These are phyloP conservation scores for Trametes sanguinea DNA, from an alignment of 768 basidiomycete genomes.

Conservation along the genomic window DNA sequence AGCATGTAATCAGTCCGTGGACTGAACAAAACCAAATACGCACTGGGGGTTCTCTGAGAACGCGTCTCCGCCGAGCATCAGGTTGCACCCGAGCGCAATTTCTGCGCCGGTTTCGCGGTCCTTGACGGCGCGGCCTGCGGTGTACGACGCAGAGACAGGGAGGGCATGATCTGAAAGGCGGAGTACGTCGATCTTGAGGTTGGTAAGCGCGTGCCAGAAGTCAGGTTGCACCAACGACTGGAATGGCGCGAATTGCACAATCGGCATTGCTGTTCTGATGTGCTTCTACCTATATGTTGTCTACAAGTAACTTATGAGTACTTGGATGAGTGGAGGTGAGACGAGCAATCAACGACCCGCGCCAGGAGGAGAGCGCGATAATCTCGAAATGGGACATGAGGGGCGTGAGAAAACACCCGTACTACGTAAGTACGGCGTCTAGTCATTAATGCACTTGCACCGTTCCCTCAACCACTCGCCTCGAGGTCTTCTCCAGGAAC, in stretches of 20 bases:
- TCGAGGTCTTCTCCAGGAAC: too few species aligned
- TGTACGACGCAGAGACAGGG: constrained; percentile 65
- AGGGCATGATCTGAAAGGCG: constrained; percentile 75
- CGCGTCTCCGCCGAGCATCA: constrained; percentile 65
- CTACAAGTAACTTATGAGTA: too few species aligned
- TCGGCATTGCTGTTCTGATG: constrained; percentile 35
- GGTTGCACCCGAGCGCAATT: constrained; percentile 69
- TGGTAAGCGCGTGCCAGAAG: constrained; percentile 91
- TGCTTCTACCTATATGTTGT: too few species aligned
- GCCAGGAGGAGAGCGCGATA: too few species aligned
- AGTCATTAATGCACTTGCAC: too few species aligned
- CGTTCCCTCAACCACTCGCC: too few species aligned
- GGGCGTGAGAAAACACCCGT: too few species aligned
- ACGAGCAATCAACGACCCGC: too few species aligned
- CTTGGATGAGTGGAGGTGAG: too few species aligned
- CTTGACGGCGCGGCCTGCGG: constrained; percentile 66
- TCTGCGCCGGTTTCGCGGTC: constrained; percentile 79
- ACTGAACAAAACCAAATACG: constrained; percentile 17
- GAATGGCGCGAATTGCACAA: constrained; percentile 90
- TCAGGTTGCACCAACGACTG: constrained; percentile 84
- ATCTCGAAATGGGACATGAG: too few species aligned
- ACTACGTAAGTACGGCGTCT: too few species aligned
- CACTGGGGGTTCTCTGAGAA: constrained; percentile 55
- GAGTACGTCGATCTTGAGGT: constrained; percentile 88
- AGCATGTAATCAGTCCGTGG: not conserved